Evolutionary conservation across 23 red algal genomes (phyloP), one percentile per base, ranked within the genome.

Genomic region (Gracilaria gracilis): DNA sequence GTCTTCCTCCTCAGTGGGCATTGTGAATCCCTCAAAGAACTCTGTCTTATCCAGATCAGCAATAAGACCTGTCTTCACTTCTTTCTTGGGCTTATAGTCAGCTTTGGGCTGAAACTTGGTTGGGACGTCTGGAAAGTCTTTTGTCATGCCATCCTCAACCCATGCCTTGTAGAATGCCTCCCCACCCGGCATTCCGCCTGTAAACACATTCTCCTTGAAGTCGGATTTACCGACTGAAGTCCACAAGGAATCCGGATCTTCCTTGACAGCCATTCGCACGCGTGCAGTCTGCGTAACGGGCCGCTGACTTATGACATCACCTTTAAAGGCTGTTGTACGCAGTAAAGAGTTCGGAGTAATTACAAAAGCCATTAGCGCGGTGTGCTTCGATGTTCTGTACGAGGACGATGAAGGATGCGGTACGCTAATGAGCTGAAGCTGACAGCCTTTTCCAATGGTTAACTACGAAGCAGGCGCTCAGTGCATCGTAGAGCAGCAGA

Each of bases 141-240:
- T 85, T 35, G 17, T 72, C 79, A 80, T 81, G 17, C 87, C 87
- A 36, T 96, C 94, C 11, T 53, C 87, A 35, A 89, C 66, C 94
- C 94, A 96, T 62, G 74, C 69, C 85, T 88, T 86, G 94, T 80
- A 88, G 64, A 92, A 92, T 25, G 82, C 94, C 78, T 96, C 94
- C 9, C 94, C 94, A 15, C 94, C 94, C 12, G 94, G 94, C 80
- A 96, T 85, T 29, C 94, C 94, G 34, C 94, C 94, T 7, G 85
- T 77, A 85, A 95, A 95, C 21, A 88, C 23, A 27, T 71, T 95
- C 62, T 95, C 85, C 46, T 92, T 92, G 37, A 77, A 92, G 23
- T 36, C 48, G 16, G 79, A 51, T 19, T 90, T 79, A 2, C 87
- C 87, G 11, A 79, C 87, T 25, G 72, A 50, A 0, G 72, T 77